Conservation (phyloP, 768 basidiomycete species). For the Lanmaoa rubissima region DNA sequence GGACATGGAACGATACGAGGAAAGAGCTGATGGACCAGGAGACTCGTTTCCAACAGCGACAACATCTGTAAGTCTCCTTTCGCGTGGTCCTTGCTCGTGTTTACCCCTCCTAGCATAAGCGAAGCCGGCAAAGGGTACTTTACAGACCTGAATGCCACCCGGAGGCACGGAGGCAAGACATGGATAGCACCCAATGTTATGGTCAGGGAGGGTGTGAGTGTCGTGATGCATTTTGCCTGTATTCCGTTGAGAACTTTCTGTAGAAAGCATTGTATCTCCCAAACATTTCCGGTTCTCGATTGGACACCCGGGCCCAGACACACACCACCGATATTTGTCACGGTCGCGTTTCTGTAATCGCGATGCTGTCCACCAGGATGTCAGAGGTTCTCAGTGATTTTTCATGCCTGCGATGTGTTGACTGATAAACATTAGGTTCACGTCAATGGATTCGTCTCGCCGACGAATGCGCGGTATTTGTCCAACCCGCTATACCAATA, state of each 20-base stretch:
- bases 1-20: conserved; percentile 58
- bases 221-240: not conserved
- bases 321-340: conserved; percentile 78
- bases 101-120: conserved; percentile 43
- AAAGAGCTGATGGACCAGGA: conserved; percentile 74
- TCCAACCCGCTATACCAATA: conserved; percentile 65
- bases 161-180: conserved; percentile 85
- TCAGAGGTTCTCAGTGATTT: conserved; percentile 62
- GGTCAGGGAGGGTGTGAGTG: conserved; percentile 84
- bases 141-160: conserved; percentile 77
- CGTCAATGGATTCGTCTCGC: conserved; percentile 63
- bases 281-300: conserved; percentile 70
- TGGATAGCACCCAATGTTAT: conserved; percentile 91
- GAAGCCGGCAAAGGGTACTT: conserved; percentile 83
- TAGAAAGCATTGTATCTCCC: conserved; percentile 94
- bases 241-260: not conserved
- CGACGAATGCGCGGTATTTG: conserved; percentile 51
- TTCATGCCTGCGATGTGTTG: not conserved
- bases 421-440: conserved; percentile 56
- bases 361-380: conserved; percentile 81
- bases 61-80: conserved; percentile 45
- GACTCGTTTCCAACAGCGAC: conserved; percentile 64
- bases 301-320: conserved; percentile 52
- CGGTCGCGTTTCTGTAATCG: conserved; percentile 75
- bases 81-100: not conserved